Base-by-base conservation (phyloP, 2,329 filamentous ascomycete genomes). In the Pestalotiopsis sp. region DNA sequence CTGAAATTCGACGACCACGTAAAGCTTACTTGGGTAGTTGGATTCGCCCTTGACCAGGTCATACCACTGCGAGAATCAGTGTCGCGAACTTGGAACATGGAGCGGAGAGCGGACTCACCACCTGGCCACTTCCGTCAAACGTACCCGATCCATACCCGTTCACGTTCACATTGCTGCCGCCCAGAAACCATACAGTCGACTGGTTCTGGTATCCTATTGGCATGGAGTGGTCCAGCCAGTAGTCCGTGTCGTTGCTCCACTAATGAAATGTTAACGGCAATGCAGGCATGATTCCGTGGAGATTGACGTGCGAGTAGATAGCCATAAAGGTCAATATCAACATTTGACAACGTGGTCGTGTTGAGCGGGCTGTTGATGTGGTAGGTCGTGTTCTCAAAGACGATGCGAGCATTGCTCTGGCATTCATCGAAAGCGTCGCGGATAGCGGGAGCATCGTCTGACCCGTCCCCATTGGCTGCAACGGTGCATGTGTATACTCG, bases 181-280 rank as follows among this genome's bases (percentile, higher is more conserved):
- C 87, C 70, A 89, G 82, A 66, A 84, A 77, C 84, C 85, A 88
- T 1, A 85, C 86, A 0, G 84, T 85, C 14, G 82, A 84, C 70
- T 87, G 86, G 70, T 89, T 87, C 74, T 89, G 86, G 73, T 86
- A 88, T 4, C 83, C 84, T 7, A 88, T 79, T 0, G 83, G 80
- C 70, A 88, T 80, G 5, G 84, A 86, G 49, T 85, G 79, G 11
- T 79, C 79, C 1, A 86, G 80, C 86, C 86, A 89, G 75, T 88
- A 88, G 20, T 13, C 25, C 23, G 61, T 64, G 25, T 64, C 40
- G 13, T 31, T 64, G 20, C 61, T 49, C 61, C 61, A 64, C 61
- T 64, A 31, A 49, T 49, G 20, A 36, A 27, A 9, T n/a, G 4
- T 45, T 20, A 52, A n/a, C 25, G 11, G 23, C 25, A 25, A 58